Evolutionary conservation across 257 asterid species (phyloP), one percentile per base, ranked within the genome.

Genomic region (Scutellaria galericulata): DNA sequence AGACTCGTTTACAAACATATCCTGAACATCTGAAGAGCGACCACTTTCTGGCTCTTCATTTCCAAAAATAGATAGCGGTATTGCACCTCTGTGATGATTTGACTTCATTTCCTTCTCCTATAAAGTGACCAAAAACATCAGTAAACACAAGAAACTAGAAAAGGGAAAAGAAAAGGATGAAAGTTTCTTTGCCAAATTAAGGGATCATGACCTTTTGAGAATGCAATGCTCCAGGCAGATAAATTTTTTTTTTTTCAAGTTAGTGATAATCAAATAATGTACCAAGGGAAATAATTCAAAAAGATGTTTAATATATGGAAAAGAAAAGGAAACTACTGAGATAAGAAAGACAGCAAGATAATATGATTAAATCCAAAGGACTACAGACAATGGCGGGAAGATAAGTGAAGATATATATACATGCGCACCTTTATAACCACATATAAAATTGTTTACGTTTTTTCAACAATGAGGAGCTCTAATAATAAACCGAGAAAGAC

Each of bases 21-120:
- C 89, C 67, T 66, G 82, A 72, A 65, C 68, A 65, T 83, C 88
- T 51, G 76, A 78, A 60, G 81, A 81, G 69, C 69, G 82, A 72
- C 78, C 86, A 52, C 24, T 64, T 74, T 83, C 88, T 66, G 81
- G 81, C 74, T 87, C 95, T 81, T 86, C 91, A 55, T 74, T 79
- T 4, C 95, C 93, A 77, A 86, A 87, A 75, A 91, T 78, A 46
- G 93, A 86, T 68, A 91, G 81, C 41, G 91, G 91, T 72, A 91
- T 77, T 9, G 90, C 84, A 40, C 83, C 86, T 72, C 63, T 75
- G 60, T 77, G 82, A 67, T 80, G 53, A 64, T 83, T 80, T 47
- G 14, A 75, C 71, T 58, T 65, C 8, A 54, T 61, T 74, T 80
- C 86, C 50, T 77, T 84, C 75, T 70, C 91, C 96, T 89, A 80